Percentiles rank a stretch among this genome's conserved stretches.
Conservation (phyloP, 345 rosid genomes). For the Acer saccharum region DNA sequence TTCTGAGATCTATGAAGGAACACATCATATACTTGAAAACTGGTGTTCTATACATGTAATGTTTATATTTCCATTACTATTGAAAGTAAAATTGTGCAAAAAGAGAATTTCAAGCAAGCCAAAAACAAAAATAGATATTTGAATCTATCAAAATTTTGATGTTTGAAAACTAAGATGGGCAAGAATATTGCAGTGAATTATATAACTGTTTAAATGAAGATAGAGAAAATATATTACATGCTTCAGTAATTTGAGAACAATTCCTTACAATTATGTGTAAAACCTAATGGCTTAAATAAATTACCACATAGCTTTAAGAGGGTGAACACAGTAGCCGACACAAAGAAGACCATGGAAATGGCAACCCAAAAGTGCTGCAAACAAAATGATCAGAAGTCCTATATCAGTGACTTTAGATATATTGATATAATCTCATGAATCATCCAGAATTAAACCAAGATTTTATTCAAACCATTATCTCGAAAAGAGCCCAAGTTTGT, state of each 20-base stretch:
- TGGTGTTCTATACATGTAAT: background rate
- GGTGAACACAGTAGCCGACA: constrained; percentile 90
- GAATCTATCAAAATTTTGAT: background rate
- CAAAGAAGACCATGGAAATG: constrained; percentile 93
- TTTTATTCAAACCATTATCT: background rate
- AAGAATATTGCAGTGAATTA: background rate
- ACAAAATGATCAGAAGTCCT: constrained; percentile 15
- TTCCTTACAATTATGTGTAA: background rate
- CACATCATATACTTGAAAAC: background rate
- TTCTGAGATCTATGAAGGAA: background rate
- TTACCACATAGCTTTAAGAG: constrained; percentile 89
- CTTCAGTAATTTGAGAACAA: constrained; percentile 4
- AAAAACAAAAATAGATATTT: background rate
- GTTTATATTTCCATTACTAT: background rate
- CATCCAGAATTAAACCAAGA: background rate
- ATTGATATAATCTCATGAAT: constrained; percentile 1
- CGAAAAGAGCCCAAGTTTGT: background rate
- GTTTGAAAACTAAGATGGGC: background rate
- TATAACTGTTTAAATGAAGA: background rate
- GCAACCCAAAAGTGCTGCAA: constrained; percentile 97
- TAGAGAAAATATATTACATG: constrained; percentile 5
- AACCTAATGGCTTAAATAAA: constrained; percentile 17
- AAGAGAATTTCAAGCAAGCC: background rate
- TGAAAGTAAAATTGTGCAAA: too few species aligned
- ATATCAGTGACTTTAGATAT: constrained; percentile 8